Evolutionary conservation across 2,329 filamentous ascomycete species (phyloP), one percentile per base, ranked within the genome.

Genomic region (Exophiala sp.): DNA sequence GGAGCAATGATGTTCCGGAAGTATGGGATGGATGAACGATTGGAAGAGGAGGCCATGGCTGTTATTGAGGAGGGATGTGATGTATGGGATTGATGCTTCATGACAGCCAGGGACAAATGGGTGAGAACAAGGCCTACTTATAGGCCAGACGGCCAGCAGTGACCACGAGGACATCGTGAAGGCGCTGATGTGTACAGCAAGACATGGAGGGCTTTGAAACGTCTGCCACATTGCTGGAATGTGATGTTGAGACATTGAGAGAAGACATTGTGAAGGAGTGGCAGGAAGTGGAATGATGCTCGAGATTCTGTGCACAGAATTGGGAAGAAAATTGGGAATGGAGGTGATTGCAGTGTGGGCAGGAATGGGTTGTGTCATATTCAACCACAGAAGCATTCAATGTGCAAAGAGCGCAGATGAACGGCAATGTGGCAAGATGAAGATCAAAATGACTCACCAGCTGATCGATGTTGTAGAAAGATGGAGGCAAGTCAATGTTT

Each of bases 1-100:
- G 60, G 58, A n/a, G 62, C 41, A 20, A 58, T 50, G 50, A 68
- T 59, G 44, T 64, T 58, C n/a, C 65, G 62, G 33, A 66, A 62
- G 34, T 66, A 55, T 2, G 48, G 24, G 16, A 50, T 16, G 21
- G 35, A 16, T 12, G 33, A 10, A n/a, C 16, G 39, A 39, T 3
- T 11, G n/a, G n/a, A 14, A 11, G 20, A 10, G 12, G 44, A 46
- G 9, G 24, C 16, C 14, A 36, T 46, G 50, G 8, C 8, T 40
- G 50, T 14, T 2, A n/a, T 9, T 24, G 11, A 20, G 10, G 29
- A 32, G n/a, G 21, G 10, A 24, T n/a, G 39, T 16, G 14, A 18
- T 16, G 39, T 41, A 41, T 41, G 35, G 41, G 41, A 14, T 14
- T 20, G 12, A 24, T 11, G 41, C 8, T 40, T 40, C 7, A 24